A percentile compares a stretch with the other conserved stretches of the same genome.
Evolutionary conservation across 2,329 filamentous ascomycete genomes (phyloP).

Genomic region (Xylaria multiplex): DNA sequence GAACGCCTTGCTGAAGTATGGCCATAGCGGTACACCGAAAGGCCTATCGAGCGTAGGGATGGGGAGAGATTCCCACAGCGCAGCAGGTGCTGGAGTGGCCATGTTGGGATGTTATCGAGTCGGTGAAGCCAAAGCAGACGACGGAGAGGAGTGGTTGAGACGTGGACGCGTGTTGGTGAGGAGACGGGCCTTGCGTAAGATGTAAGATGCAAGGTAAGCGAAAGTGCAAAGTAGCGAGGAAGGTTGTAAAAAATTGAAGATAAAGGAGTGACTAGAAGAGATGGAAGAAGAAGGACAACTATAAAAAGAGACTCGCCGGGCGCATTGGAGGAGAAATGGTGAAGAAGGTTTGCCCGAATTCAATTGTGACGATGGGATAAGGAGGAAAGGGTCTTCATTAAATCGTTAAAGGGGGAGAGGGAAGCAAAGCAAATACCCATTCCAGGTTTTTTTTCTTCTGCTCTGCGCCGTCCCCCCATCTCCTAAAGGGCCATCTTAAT

Average conservation of each 20-base stretch:
- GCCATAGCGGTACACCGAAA: constrained; percentile 92
- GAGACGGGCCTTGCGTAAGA: constrained; percentile 15
- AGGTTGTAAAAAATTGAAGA: constrained; percentile 50
- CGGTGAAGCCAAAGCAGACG: neutral
- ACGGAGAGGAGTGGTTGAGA: neutral
- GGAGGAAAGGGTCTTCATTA: constrained; percentile 29
- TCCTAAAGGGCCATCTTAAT: no score
- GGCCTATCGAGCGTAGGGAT: constrained; percentile 87
- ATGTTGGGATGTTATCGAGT: constrained; percentile 35
- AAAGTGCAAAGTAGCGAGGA: constrained; percentile 16
- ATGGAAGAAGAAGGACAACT: constrained; percentile 35
- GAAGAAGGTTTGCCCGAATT: constrained; percentile 40
- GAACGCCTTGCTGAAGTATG: constrained; percentile 90
- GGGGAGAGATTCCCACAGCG: constrained; percentile 67
- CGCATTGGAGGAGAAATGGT: constrained; percentile 39
- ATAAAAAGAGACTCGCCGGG: constrained; percentile 37
- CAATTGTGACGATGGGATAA: constrained; percentile 19
- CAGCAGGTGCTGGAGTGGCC: constrained; percentile 50
- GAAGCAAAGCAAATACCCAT: constrained; percentile 2
- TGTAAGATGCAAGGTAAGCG: neutral
- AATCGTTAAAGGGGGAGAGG: constrained; percentile 28
- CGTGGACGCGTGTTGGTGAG: constrained; percentile 1
- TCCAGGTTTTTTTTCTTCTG: constrained; percentile 24
- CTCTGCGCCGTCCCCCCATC: no score
- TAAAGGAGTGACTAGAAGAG: constrained; percentile 56